Base-by-base conservation (phyloP, 768 basidiomycete species). In the Leccinum subgranulosum region DNA sequence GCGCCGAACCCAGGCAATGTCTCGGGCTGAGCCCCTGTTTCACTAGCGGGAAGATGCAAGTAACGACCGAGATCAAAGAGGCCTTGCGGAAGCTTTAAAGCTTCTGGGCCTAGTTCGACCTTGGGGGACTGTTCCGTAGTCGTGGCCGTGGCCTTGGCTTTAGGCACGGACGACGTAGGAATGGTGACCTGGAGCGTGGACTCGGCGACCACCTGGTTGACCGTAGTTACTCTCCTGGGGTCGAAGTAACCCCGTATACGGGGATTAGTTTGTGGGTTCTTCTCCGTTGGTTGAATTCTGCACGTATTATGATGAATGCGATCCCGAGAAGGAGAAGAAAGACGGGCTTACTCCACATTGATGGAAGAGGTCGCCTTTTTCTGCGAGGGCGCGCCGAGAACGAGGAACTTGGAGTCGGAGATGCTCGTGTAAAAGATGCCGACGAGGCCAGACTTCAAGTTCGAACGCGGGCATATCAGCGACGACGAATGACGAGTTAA, bases 391-490 rank as follows among this genome's bases (percentile, higher is more conserved):
- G 66, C 74, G 28, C 69, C 77, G 10, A 63, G 68, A 27, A 79
- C 58, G 28, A 73, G 59, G 53, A 71, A 70, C 15, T 63, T 65
- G 36, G 75, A 69, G 17, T 69, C 73, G 21, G 75, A 69, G 19
- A 66, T 54, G 19, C 73, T 67, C 14, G 73, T 73, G 58, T 75
- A 79, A 53, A 77, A 79, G 1, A 78, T 51, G 0, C 78, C 71
- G 27, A 73, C 71, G 29, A 71, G 10, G 2, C 71, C 71, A 2
- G 67, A 60, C 71, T 72, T 33, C 12, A 31, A 27, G 27, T n/a
- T 1, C 12, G 1, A 15, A 27, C 41, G 21, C 21, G 9, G 6
- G 8, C 6, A 7, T 9, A 8, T 60, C 27, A 50, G 53, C 28
- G 15, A 51, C 25, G 12, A 12, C 33, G 33, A n/a, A n/a, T n/a